A percentile compares a stretch with the other conserved stretches of the same genome.
phyloP scores from a whole-genome alignment of 169 alveolate genomes.

The Plasmodium sp. region DNA sequence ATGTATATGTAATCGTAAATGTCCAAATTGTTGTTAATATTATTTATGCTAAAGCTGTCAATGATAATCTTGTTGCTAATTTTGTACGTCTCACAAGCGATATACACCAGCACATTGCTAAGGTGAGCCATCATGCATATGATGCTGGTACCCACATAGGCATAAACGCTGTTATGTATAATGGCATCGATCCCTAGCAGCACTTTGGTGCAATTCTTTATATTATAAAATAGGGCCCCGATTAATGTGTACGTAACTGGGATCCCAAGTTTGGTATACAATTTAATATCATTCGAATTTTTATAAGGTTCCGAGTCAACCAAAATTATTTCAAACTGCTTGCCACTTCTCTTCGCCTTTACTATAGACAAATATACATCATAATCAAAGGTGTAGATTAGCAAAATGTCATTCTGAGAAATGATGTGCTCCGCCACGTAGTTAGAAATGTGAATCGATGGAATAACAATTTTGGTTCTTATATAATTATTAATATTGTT shows the following conservation, averaged over 20 bases:
- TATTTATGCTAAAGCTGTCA: constrained; percentile 67
- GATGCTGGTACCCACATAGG: constrained; percentile 66
- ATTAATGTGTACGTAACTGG: constrained; percentile 71
- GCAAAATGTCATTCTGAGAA: constrained; percentile 28
- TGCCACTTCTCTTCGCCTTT: constrained; percentile 66
- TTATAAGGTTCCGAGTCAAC: constrained; percentile 76
- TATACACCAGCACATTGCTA: constrained; percentile 49
- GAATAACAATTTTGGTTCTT: constrained; percentile 64
- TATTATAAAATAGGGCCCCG: constrained; percentile 63
- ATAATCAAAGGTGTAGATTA: constrained; percentile 73
- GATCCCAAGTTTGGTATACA: constrained; percentile 70
- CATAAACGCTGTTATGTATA: constrained; percentile 71
- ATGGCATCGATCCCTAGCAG: constrained; percentile 68
- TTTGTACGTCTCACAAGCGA: constrained; percentile 71
- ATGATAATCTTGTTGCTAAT: constrained; percentile 67
- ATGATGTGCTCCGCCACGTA: constrained; percentile 50
- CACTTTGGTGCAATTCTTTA: constrained; percentile 61
- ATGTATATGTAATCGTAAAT: constrained; percentile 63
- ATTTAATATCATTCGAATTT: constrained; percentile 67
- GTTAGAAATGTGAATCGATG: constrained; percentile 64
- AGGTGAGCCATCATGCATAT: constrained; percentile 63
- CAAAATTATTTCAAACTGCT: constrained; percentile 33
- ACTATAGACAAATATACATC: constrained; percentile 65
- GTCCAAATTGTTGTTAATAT: constrained; percentile 63
- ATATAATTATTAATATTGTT: constrained; percentile 71